Percentiles rank a stretch among this genome's conserved stretches.
Evolutionary conservation across 2,329 filamentous ascomycete genomes (phyloP).

Genomic region (Fusarium chlamydosporum): DNA sequence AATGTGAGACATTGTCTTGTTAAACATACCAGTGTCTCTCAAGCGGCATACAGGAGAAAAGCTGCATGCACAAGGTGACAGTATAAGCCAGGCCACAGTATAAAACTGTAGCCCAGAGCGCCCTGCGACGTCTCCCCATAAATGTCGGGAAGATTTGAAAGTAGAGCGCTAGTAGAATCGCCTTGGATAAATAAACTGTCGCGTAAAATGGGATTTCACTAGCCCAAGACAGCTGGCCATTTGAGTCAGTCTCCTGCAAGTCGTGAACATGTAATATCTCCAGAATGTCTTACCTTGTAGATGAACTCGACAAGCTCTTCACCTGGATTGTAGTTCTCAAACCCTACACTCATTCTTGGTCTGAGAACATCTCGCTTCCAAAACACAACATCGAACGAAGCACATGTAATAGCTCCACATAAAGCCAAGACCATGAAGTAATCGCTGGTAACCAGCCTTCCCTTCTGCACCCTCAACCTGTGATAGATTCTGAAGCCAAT

Average conservation of each 20-base stretch:
- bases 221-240: constrained; percentile 34
- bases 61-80: constrained; percentile 24
- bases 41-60: constrained; percentile 39
- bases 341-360: constrained; percentile 30
- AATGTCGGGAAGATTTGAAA: constrained; percentile 31
- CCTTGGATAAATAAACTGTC: constrained; percentile 34
- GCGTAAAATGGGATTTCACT: constrained; percentile 40
- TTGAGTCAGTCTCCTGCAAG: background rate
- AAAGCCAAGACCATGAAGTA: constrained; percentile 31
- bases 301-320: constrained; percentile 35
- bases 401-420: constrained; percentile 24
- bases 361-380: constrained; percentile 25
- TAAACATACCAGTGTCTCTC: constrained; percentile 34
- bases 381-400: constrained; percentile 28
- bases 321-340: constrained; percentile 21
- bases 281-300: constrained; percentile 17
- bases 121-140: constrained; percentile 32
- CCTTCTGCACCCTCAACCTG: constrained; percentile 24
- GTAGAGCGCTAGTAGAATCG: constrained; percentile 28
- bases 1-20: background rate
- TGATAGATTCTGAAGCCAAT: constrained; percentile 28
- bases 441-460: constrained; percentile 24
- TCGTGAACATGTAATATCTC: accelerated
- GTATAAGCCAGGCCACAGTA: constrained; percentile 29
- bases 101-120: constrained; percentile 18